phyloP scores from a whole-genome alignment of 1,284 basidiomycete species.

The Heliocybe sulcata region DNA sequence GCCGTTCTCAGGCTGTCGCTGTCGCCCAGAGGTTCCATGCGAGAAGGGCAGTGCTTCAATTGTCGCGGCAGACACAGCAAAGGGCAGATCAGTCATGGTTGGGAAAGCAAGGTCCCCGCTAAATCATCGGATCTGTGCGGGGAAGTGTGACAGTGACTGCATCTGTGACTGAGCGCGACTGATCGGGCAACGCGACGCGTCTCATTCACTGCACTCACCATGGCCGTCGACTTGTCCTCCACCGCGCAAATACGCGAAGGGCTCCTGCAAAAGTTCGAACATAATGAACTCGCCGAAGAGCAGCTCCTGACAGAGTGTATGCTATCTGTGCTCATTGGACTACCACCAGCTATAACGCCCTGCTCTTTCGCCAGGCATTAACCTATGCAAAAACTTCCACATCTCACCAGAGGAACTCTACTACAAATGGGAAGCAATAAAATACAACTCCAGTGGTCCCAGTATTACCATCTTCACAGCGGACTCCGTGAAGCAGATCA shows the following conservation, averaged over 20 bases:
- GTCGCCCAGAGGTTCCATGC: too few species aligned
- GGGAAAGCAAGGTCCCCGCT: too few species aligned
- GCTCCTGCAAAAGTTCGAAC: not conserved
- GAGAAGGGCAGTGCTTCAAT: too few species aligned
- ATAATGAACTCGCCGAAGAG: constrained; percentile 3
- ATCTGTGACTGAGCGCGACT: not conserved
- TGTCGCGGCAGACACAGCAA: too few species aligned
- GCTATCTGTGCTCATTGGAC: not conserved
- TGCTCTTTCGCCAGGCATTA: constrained; percentile 47
- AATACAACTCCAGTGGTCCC: constrained; percentile 25
- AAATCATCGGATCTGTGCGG: too few species aligned
- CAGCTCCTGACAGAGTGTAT: constrained; percentile 14
- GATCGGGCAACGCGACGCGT: not conserved
- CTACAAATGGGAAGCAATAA: constrained; percentile 66
- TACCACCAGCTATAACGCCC: too few species aligned
- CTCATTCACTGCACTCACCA: not conserved
- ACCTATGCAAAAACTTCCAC: constrained; percentile 60
- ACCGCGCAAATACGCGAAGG: not conserved
- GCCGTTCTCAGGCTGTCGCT: too few species aligned
- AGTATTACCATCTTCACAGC: constrained; percentile 32
- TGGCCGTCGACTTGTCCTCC: not conserved
- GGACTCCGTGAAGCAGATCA: constrained; percentile 46
- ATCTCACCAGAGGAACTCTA: constrained; percentile 48
- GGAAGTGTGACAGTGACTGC: not conserved
- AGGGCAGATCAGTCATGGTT: too few species aligned